Conservation (phyloP, 352 stramenopile genomes). For the Pythium sp. region DNA sequence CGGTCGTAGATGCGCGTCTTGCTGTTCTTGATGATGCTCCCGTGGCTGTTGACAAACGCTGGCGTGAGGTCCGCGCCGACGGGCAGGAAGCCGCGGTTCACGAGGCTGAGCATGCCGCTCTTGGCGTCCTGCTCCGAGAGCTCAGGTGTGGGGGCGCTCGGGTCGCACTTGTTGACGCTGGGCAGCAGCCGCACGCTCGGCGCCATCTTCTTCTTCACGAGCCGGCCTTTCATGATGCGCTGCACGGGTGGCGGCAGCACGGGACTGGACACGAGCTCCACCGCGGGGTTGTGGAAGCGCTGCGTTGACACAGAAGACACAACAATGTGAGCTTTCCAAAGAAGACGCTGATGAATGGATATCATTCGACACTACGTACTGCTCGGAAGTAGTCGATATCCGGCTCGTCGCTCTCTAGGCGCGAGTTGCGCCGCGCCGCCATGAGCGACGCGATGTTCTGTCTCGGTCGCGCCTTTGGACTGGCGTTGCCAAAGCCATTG, state of each 20-base stretch:
- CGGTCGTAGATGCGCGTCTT: slow-evolving; percentile 58
- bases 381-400: slow-evolving; percentile 50
- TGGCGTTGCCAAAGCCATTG: background rate
- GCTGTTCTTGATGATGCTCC: slow-evolving; percentile 53
- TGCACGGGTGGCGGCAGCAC: slow-evolving; percentile 18
- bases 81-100: slow-evolving; percentile 72
- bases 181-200: slow-evolving; percentile 55
- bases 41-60: slow-evolving; percentile 48
- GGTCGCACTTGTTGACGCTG: slow-evolving; percentile 68
- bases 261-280: slow-evolving; percentile 28
- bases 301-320: slow-evolving; percentile 5
- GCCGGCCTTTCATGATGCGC: slow-evolving; percentile 24
- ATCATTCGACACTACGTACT: slow-evolving; percentile 13
- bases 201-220: slow-evolving; percentile 65
- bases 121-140: slow-evolving; percentile 58
- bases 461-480: slow-evolving; percentile 6
- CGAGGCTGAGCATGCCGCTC: slow-evolving; percentile 58
- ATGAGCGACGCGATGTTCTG: slow-evolving; percentile 23
- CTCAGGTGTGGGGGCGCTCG: slow-evolving; percentile 44
- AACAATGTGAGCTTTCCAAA: background rate
- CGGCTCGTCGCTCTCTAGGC: slow-evolving; percentile 15
- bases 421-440: slow-evolving; percentile 6
- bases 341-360: no score
- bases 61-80: slow-evolving; percentile 57
- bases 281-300: slow-evolving; percentile 38